Percentiles rank a stretch among this genome's conserved stretches.
phyloP scores from a whole-genome alignment of 768 basidiomycete species.

The Amanita brunnescens region DNA sequence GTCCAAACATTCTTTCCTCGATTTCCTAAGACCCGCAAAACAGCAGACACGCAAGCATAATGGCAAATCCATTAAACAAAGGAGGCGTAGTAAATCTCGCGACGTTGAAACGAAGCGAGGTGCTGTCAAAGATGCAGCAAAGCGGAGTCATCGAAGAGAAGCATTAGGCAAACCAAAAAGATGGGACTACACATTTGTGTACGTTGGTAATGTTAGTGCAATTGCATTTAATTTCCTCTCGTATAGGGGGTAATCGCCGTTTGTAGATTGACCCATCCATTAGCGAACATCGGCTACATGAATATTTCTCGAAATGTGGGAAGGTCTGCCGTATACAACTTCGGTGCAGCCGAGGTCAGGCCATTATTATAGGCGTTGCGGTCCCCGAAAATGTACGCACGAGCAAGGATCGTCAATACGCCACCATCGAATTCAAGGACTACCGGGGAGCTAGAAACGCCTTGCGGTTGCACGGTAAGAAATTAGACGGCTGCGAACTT shows the following conservation, averaged over 20 bases:
- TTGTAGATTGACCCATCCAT: conserved; percentile 27
- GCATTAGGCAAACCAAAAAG: conserved; percentile 10
- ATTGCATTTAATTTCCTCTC: not conserved
- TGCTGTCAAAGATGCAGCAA: conserved; percentile 14
- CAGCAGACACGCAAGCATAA: not conserved
- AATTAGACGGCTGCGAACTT: conserved; percentile 29
- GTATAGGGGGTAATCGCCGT: conserved; percentile 2
- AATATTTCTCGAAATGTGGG: conserved; percentile 30
- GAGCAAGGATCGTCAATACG: conserved; percentile 38
- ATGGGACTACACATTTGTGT: conserved; percentile 28
- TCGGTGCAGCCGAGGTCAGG: conserved; percentile 36
- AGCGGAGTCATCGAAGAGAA: conserved; percentile 19
- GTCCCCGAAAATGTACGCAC: conserved; percentile 15
- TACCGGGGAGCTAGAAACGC: conserved; percentile 31
- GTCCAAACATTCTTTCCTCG: no score
- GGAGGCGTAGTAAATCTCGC: not conserved
- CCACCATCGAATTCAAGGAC: conserved; percentile 36
- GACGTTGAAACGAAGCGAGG: conserved; percentile 5
- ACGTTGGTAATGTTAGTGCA: conserved; percentile 53
- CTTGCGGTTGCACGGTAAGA: conserved; percentile 26
- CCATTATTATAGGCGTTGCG: conserved; percentile 18
- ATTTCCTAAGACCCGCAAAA: not conserved
- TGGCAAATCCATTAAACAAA: not conserved
- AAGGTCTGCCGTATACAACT: conserved; percentile 23
- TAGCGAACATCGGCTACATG: conserved; percentile 22